phyloP scores from a whole-genome alignment of 106 monocot genomes.

The Acorus gramineus region DNA sequence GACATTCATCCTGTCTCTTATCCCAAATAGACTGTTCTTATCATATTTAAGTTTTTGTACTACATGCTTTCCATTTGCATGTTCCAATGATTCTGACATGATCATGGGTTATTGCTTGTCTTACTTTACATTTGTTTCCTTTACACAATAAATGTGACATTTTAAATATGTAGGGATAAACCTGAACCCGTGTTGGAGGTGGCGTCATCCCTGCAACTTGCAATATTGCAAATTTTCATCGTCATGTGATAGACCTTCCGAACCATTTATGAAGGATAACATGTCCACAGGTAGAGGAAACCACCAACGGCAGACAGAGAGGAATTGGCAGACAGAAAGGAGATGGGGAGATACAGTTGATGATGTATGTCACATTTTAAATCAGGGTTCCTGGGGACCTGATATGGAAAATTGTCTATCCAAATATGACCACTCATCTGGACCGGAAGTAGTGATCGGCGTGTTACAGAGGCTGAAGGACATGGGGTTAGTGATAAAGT shows the following conservation, averaged over 20 bases:
- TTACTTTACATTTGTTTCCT: too few relatives aligned
- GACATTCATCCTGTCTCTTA: too few relatives aligned
- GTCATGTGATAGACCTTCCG: slow-evolving; percentile 22
- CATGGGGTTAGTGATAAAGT: slow-evolving; percentile 33
- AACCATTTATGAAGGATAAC: slow-evolving; percentile 1
- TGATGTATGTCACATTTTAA: slow-evolving; percentile 38
- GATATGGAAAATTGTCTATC: slow-evolving; percentile 35
- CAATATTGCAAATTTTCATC: slow-evolving; percentile 1
- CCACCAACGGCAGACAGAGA: neutral
- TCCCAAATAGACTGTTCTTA: too few relatives aligned
- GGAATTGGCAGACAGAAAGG: neutral
- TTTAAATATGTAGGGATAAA: too few relatives aligned
- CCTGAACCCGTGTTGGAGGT: too few relatives aligned
- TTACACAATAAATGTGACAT: too few relatives aligned
- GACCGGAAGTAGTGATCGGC: slow-evolving; percentile 29
- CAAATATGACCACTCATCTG: slow-evolving; percentile 14
- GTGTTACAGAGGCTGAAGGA: slow-evolving; percentile 43
- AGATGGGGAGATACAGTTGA: slow-evolving; percentile 15
- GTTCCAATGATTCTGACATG: too few relatives aligned
- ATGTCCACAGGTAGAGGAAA: neutral
- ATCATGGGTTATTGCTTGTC: too few relatives aligned
- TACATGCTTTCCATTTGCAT: too few relatives aligned
- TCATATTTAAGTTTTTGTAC: too few relatives aligned
- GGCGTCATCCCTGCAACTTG: too few relatives aligned
- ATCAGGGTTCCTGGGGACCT: slow-evolving; percentile 17